These are phyloP conservation scores for Gossypium mustelinum DNA, from an alignment of 345 rosid species.

Conservation along the genomic window DNA sequence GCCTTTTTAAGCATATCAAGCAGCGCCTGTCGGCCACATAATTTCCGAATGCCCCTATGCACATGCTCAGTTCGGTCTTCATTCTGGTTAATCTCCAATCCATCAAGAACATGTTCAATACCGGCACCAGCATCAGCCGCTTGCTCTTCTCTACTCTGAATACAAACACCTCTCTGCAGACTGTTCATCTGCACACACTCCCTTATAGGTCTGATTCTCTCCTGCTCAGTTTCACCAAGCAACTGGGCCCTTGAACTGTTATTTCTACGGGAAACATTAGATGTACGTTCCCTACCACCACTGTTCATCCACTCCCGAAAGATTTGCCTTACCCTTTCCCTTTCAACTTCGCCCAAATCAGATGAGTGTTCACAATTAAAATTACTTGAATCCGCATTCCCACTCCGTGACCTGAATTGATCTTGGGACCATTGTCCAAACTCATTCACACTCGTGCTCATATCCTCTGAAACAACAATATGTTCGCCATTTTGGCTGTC, in stretches of 20 bases:
- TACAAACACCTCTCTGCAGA: constrained; percentile 55
- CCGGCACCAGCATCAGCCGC: constrained; percentile 51
- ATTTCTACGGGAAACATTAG: constrained; percentile 40
- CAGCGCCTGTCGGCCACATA: constrained; percentile 84
- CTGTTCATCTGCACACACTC: constrained; percentile 79
- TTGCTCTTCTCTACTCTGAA: constrained; percentile 54
- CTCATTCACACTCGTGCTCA: constrained; percentile 42
- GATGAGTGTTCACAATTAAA: constrained; percentile 40
- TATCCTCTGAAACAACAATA: constrained; percentile 39
- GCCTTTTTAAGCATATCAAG: constrained; percentile 85
- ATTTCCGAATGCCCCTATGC: constrained; percentile 68
- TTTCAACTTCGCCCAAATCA: constrained; percentile 69
- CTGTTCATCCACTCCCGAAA: constrained; percentile 80
- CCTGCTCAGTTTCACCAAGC: constrained; percentile 93
- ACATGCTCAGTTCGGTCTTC: constrained; percentile 42
- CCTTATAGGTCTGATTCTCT: constrained; percentile 83
- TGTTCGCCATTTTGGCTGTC: constrained; percentile 38
- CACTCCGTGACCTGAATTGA: constrained; percentile 45
- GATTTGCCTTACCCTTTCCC: constrained; percentile 84
- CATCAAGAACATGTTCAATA: constrained; percentile 71
- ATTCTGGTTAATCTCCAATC: constrained; percentile 46
- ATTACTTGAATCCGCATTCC: constrained; percentile 38
- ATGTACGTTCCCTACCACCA: constrained; percentile 47
- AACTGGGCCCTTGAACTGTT: constrained; percentile 57
- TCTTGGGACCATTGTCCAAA: constrained; percentile 53